Percentiles rank a stretch among this genome's conserved stretches.
Evolutionary conservation across 495 filamentous ascomycete species (phyloP).

Genomic region (Neurospora intermedia): DNA sequence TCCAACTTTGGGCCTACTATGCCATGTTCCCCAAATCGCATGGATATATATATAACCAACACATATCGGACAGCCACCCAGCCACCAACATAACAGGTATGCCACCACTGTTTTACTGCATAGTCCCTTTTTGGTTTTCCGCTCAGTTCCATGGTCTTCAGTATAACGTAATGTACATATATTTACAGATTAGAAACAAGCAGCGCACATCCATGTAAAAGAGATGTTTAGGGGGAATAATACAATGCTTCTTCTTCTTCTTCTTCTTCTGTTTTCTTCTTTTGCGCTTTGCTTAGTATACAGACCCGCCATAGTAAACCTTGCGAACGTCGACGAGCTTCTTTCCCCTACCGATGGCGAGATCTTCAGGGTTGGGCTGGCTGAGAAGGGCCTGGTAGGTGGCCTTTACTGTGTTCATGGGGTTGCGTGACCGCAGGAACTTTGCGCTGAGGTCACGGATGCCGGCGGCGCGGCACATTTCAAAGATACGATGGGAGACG

Average conservation of each 20-base stretch:
- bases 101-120: background rate
- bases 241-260: background rate
- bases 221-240: background rate
- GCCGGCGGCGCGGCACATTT: slow-evolving; percentile 75
- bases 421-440: slow-evolving; percentile 71
- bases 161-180: background rate
- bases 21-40: background rate
- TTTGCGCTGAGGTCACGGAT: slow-evolving; percentile 76
- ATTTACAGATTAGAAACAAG: background rate
- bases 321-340: slow-evolving; percentile 94
- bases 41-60: background rate
- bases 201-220: background rate
- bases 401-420: slow-evolving; percentile 94
- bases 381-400: slow-evolving; percentile 67
- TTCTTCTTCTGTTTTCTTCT: background rate
- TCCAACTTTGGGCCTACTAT: background rate
- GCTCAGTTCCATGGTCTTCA: background rate
- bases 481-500: slow-evolving; percentile 80
- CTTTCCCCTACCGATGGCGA: slow-evolving; percentile 76
- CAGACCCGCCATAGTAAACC: slow-evolving; percentile 87
- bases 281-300: slow-evolving; percentile 28
- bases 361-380: slow-evolving; percentile 77
- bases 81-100: background rate
- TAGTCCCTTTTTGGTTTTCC: background rate
- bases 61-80: background rate